These are phyloP conservation scores for Mycena rosella DNA, from an alignment of 768 basidiomycete species.

Conservation along the genomic window DNA sequence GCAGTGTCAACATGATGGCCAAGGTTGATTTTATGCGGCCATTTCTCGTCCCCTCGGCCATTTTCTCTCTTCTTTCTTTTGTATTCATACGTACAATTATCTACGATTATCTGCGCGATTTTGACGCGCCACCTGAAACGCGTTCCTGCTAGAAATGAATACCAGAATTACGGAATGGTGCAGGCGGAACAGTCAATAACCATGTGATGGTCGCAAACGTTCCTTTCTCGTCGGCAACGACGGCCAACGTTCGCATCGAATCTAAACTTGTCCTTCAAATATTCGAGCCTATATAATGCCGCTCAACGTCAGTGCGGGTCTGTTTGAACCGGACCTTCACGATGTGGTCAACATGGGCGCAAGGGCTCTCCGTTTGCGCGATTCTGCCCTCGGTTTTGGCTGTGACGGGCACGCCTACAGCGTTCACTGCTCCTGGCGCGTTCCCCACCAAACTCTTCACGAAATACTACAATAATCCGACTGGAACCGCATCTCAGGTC, in stretches of 20 bases:
- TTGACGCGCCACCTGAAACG: too few species aligned
- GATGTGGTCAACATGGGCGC: constrained; percentile 10
- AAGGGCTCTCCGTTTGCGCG: not conserved
- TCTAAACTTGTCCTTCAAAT: not conserved
- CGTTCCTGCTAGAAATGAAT: too few species aligned
- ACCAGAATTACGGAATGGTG: too few species aligned
- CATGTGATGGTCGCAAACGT: constrained; percentile 6
- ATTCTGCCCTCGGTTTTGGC: constrained; percentile 16
- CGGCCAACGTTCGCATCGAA: constrained; percentile 6
- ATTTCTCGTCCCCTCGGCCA: too few species aligned
- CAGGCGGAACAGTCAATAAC: too few species aligned
- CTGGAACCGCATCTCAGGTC: constrained; percentile 76
- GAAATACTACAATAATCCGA: constrained; percentile 80
- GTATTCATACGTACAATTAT: too few species aligned
- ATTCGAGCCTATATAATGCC: constrained; percentile 5
- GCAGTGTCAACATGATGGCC: too few species aligned
- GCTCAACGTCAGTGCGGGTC: not conserved
- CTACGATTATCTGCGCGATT: too few species aligned
- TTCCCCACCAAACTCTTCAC: constrained; percentile 76
- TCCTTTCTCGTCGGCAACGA: not conserved
- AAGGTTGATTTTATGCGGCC: too few species aligned
- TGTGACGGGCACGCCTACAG: constrained; percentile 46
- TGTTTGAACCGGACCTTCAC: not conserved
- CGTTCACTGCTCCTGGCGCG: constrained; percentile 69
- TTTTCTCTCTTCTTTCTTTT: too few species aligned